Percentiles rank a stretch among this genome's conserved stretches.
Conservation (phyloP, 2,329 filamentous ascomycete species). For the Emergomyces orientalis region DNA sequence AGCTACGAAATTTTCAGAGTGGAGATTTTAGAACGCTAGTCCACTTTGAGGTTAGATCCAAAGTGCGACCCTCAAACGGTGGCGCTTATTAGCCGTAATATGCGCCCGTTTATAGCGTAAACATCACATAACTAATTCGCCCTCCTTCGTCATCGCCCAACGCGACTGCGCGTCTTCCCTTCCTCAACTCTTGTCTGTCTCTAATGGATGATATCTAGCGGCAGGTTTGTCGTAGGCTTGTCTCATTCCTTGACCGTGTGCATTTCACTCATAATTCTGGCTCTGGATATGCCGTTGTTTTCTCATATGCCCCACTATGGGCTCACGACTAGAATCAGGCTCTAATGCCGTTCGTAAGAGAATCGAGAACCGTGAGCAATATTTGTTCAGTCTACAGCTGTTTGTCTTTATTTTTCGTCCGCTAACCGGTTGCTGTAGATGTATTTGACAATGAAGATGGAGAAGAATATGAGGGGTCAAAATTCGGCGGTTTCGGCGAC, state of each 20-base stretch:
- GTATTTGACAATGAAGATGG: conserved; percentile 71
- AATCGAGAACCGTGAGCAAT: conserved; percentile 48
- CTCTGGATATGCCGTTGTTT: not conserved
- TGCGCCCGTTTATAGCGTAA: not conserved
- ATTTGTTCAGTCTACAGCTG: not conserved
- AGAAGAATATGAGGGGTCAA: conserved; percentile 81
- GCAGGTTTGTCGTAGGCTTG: not conserved
- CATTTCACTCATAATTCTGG: not conserved
- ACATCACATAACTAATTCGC: too few species aligned
- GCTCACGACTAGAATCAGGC: conserved; percentile 52
- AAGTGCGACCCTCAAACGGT: not conserved
- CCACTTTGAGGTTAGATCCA: not conserved
- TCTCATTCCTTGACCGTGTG: not conserved
- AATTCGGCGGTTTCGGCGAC: conserved; percentile 80
- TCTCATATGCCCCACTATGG: conserved; percentile 39
- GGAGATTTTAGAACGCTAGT: not conserved
- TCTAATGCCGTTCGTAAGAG: conserved; percentile 52
- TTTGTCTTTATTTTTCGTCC: not conserved
- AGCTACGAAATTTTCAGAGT: not conserved
- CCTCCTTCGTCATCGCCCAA: too few species aligned
- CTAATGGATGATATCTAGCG: not conserved
- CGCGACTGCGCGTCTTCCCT: not conserved
- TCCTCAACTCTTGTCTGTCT: not conserved
- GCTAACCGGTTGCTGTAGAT: conserved; percentile 36
- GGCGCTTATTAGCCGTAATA: conserved; percentile 5